These are phyloP conservation scores for Cladosporium cucumerinum DNA, from an alignment of 2,329 filamentous ascomycete genomes.

Conservation along the genomic window DNA sequence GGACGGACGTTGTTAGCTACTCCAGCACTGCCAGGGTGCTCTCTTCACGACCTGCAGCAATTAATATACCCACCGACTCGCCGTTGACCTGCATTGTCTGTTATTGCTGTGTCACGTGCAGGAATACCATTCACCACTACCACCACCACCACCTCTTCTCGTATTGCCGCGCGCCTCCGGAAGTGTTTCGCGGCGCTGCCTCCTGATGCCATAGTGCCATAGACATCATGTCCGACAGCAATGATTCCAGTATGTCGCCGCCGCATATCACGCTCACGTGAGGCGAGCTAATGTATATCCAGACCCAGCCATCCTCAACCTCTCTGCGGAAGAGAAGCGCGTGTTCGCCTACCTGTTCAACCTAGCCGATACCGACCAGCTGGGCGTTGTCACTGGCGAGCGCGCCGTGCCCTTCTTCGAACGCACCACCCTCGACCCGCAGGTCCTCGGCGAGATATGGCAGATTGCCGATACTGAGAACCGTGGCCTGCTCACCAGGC, in stretches of 20 bases:
- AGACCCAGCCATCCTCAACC: slow-evolving; percentile 53
- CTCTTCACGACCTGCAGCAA: slow-evolving; percentile 14
- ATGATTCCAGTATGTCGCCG: slow-evolving; percentile 19
- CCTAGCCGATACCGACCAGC: slow-evolving; percentile 84
- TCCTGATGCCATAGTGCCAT: slow-evolving; percentile 12
- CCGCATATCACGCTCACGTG: not conserved
- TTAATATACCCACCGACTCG: not conserved
- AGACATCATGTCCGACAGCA: slow-evolving; percentile 21
- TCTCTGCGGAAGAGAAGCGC: slow-evolving; percentile 88
- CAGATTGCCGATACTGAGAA: slow-evolving; percentile 98
- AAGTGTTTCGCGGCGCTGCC: slow-evolving; percentile 13
- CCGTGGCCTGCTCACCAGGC: slow-evolving; percentile 84
- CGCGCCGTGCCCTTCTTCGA: slow-evolving; percentile 97
- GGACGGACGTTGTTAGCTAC: not conserved
- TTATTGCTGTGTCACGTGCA: slow-evolving; percentile 8
- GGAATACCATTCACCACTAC: not conserved
- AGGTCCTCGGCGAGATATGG: slow-evolving; percentile 95
- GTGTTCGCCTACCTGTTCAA: slow-evolving; percentile 90
- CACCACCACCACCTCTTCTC: too few species aligned
- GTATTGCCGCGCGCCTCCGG: slow-evolving; percentile 2
- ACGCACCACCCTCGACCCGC: slow-evolving; percentile 83
- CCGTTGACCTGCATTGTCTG: not conserved
- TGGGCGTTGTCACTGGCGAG: slow-evolving; percentile 93
- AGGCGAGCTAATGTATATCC: slow-evolving; percentile 16
- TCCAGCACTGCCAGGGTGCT: not conserved